Conservation (phyloP, 1,139 yeast species). For the Meyerozyma athensensis region DNA sequence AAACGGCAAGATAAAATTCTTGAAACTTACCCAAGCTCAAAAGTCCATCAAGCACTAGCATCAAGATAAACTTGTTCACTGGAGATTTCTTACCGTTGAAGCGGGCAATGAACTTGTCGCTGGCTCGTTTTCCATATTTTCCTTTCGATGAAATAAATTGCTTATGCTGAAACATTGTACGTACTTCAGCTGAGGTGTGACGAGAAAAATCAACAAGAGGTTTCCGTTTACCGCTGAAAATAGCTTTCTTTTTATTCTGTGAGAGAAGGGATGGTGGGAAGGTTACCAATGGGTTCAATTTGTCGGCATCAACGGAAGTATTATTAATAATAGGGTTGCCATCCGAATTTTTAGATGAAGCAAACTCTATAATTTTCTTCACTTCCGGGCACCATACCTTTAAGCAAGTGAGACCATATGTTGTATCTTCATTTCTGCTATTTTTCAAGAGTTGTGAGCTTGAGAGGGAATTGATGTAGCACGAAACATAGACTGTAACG, state of each 20-base stretch:
- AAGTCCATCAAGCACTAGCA: constrained; percentile 29
- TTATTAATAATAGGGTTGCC: constrained; percentile 6
- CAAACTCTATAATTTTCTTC: constrained; percentile 16
- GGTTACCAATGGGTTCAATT: constrained; percentile 26
- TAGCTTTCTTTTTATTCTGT: constrained; percentile 20
- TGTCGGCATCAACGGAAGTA: constrained; percentile 6
- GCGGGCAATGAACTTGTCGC: constrained; percentile 6
- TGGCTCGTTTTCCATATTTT: constrained; percentile 18
- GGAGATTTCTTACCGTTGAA: constrained; percentile 12
- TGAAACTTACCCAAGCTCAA: constrained; percentile 27
- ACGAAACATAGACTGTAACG: constrained; percentile 26
- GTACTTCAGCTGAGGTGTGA: constrained; percentile 19
- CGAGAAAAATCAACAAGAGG: constrained; percentile 32
- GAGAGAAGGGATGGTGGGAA: constrained; percentile 29
- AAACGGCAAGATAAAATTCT: constrained; percentile 27
- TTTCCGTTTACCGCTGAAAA: constrained; percentile 20
- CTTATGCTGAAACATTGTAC: constrained; percentile 12
- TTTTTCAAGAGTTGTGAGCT: constrained; percentile 23
- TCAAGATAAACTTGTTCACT: constrained; percentile 30
- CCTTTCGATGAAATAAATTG: constrained; percentile 18
- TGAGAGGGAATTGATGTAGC: constrained; percentile 24
- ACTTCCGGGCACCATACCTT: constrained; percentile 33
- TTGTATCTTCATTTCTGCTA: constrained; percentile 25
- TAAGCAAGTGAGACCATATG: constrained; percentile 26
- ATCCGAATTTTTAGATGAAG: constrained; percentile 2